Base-by-base conservation (phyloP, 139 green algal species). In the Coelastrella sp. region DNA sequence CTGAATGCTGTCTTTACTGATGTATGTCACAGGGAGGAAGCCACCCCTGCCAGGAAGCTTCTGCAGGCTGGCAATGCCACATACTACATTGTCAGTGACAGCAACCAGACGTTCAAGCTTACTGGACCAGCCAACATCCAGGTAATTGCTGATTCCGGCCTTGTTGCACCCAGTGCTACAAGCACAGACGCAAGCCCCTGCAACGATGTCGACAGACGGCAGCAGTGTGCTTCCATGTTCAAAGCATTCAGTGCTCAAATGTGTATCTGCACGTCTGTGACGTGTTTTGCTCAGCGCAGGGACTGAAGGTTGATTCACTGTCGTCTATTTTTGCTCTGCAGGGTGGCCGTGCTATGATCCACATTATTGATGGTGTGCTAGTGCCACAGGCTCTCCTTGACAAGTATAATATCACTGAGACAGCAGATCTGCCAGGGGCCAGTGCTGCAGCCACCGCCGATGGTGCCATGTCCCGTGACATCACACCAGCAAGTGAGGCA, bases 81-180 rank as follows among this genome's bases (percentile, higher is more conserved):
- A 20, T 59, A 65, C 56, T 86, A 59, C 80, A 86, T 86, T 60
- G 66, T 56, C 80, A 86, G 80, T 58, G 80, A 86, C 59, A 73
- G 59, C 59, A 16, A 57, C 6, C 80, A 86, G 58, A 20, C 32
- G 58, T 22, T 60, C 6, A 13, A 86, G 80, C 20, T 86, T n/a
- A 64, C n/a, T 80, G 73, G 73, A 13, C 64, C 64, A 20, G 64
- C 64, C 64, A 71, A 71, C 64, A 71, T 71, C 13, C 64, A 71
- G 64, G 64, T 71, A 14, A 3, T 11, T 71, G 64, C 64, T 47
- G 32, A 47, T 47, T 47, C 32, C 32, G 32, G 32, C 32, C 32
- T 47, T 47, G 32, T 47, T 47, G 32, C 32, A 47, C 32, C 32
- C 32, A 47, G 32, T 47, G 32, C 32, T 47, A 47, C 32, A 47